Evolutionary conservation across 768 basidiomycete genomes (phyloP), one percentile per base, ranked within the genome.

Genomic region (Trichaptum fuscoviolaceum): DNA sequence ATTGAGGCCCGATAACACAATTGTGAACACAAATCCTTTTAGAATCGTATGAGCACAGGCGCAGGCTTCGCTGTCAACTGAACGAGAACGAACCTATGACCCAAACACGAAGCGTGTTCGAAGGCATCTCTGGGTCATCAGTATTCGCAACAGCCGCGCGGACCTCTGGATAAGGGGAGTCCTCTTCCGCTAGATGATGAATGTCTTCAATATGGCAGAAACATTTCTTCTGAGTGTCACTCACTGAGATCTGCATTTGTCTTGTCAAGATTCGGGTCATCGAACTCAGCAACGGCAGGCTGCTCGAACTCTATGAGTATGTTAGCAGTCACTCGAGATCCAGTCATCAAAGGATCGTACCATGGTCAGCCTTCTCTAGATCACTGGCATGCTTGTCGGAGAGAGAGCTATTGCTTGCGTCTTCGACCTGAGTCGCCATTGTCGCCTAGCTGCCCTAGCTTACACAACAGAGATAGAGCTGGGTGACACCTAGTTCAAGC

Each of bases 161-260:
- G 57, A 85, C 84, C 71, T 85, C 84, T n/a, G 82, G 80, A 68
- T 84, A 85, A 3, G 84, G 84, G 1, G 82, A 84, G 71, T 84
- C 83, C 65, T 84, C 80, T 70, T 77, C 77, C 72, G 66, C 8
- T 30, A 34, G 35, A 64, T 35, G 6, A 64, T 15, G 20, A 2
- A 12, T 52, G 20, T 12, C 42, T 52, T 52, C 42, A 30, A n/a
- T 10, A 57, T 65, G 18, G 10, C 24, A 23, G 18, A 30, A 64
- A 62, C 5, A 30, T 25, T 5, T 42, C 9, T 30, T 24, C 42
- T 52, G 42, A 52, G 30, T 30, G 30, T 52, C 42, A 52, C 42
- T 62, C 27, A 73, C 73, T 73, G 63, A 76, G 68, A 24, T 57
- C 61, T 34, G 69, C 67, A 23, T 72, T 71, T 20, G 73, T 70